Evolutionary conservation across 2,329 filamentous ascomycete genomes (phyloP).

Genomic region (Ceratocystis lukuohia): DNA sequence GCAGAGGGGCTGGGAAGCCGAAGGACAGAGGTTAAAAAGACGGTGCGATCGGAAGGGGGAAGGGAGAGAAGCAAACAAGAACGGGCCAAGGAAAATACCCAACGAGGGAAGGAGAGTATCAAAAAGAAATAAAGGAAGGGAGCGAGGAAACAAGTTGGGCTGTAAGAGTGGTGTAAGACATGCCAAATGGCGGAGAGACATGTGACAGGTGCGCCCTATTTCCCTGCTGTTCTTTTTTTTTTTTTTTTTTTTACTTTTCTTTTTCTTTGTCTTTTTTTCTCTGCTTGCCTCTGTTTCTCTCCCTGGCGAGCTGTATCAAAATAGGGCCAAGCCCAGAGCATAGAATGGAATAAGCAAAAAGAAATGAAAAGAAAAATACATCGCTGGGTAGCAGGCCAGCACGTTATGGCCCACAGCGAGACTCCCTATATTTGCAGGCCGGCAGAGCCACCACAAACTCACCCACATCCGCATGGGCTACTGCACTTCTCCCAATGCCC

Average conservation of each 20-base stretch:
- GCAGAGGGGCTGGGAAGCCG: neutral
- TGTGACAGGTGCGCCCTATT: neutral
- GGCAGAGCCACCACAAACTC: too few relatives aligned
- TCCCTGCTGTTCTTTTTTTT: neutral
- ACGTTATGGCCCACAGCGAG: too few relatives aligned
- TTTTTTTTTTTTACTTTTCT: neutral
- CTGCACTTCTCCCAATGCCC: too few relatives aligned
- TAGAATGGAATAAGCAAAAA: too few relatives aligned
- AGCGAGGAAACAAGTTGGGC: neutral
- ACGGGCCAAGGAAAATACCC: neutral
- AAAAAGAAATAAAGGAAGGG: neutral
- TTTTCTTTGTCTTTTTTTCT: neutral
- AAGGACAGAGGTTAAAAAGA: neutral
- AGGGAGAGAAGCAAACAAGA: neutral
- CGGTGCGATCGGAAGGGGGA: neutral
- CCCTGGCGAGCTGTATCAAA: neutral
- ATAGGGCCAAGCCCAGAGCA: too few relatives aligned
- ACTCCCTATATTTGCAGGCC: too few relatives aligned
- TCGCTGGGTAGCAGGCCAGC: too few relatives aligned
- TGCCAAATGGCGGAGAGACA: conserved; percentile 4
- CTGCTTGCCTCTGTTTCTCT: neutral
- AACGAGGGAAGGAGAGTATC: neutral
- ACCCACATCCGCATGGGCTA: too few relatives aligned
- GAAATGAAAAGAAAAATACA: too few relatives aligned
- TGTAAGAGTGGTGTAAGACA: neutral